These are phyloP conservation scores for Mangifera indica DNA, from an alignment of 345 rosid species.

Conservation along the genomic window DNA sequence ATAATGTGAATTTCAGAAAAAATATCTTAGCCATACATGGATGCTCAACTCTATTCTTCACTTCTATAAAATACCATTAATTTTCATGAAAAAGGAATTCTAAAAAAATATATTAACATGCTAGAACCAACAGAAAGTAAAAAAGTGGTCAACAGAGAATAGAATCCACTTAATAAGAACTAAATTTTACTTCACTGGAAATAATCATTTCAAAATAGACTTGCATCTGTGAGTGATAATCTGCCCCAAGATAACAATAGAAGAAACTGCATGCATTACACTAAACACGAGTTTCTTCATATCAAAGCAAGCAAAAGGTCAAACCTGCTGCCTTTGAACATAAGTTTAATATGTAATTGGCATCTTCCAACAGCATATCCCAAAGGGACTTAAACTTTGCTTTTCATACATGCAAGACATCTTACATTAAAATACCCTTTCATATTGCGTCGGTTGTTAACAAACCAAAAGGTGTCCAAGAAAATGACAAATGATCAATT, in stretches of 20 bases:
- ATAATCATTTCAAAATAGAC: neutral
- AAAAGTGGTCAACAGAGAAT: neutral
- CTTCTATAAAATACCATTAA: neutral
- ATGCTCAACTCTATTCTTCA: neutral
- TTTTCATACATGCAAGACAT: too few relatives aligned
- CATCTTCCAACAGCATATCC: too few relatives aligned
- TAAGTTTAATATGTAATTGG: neutral
- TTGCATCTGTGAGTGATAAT: neutral
- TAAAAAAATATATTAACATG: neutral
- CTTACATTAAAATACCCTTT: too few relatives aligned
- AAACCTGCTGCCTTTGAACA: neutral
- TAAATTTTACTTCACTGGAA: neutral
- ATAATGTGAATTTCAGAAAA: neutral
- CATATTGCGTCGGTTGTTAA: too few relatives aligned
- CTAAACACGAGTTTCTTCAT: neutral
- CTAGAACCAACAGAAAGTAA: neutral
- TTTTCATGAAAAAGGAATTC: neutral
- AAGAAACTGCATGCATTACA: neutral
- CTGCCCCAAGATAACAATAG: neutral
- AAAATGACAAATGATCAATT: too few relatives aligned
- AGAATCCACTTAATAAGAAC: neutral
- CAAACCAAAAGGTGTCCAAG: too few relatives aligned
- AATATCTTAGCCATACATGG: neutral
- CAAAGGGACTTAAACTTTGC: too few relatives aligned
- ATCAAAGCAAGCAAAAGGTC: slow-evolving; percentile 1